Percentiles rank a stretch among this genome's conserved stretches.
Conservation (phyloP, 306 rosid species). For the Vicia sativa region DNA sequence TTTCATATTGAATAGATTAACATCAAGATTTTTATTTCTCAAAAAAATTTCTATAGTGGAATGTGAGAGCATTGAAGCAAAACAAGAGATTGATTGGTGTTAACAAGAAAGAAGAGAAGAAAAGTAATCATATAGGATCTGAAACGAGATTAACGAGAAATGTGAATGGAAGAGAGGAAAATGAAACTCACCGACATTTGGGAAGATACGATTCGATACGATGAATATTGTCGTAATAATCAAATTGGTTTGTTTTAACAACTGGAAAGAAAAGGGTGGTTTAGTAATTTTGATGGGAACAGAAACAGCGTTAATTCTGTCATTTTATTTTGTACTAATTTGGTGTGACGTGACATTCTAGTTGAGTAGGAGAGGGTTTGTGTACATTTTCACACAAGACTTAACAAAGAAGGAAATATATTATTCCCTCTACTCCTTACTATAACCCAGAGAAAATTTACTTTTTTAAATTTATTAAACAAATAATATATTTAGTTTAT, state of each 20-base stretch:
- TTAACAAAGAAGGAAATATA: neutral
- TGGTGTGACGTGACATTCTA: neutral
- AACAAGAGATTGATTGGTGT: conserved; percentile 3
- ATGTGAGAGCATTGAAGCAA: conserved; percentile 16
- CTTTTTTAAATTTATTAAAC: too few species aligned
- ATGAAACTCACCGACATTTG: conserved; percentile 48
- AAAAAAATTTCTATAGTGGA: neutral
- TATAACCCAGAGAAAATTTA: too few species aligned
- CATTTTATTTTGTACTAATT: neutral
- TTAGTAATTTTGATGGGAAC: neutral
- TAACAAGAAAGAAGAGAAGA: neutral
- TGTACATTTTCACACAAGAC: neutral
- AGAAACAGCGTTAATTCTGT: conserved; percentile 18
- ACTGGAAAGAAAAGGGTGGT: neutral
- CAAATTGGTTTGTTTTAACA: neutral
- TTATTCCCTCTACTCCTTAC: too few species aligned
- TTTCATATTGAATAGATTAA: conserved; percentile 6
- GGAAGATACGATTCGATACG: conserved; percentile 15
- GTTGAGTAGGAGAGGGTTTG: neutral
- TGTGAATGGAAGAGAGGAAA: conserved; percentile 9
- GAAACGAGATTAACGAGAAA: conserved; percentile 13
- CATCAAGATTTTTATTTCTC: neutral
- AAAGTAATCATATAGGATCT: conserved; percentile 28
- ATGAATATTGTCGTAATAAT: conserved; percentile 16
- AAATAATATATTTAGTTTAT: too few species aligned